Conservation (phyloP, 495 filamentous ascomycete species). For the Penicillium steckii region DNA sequence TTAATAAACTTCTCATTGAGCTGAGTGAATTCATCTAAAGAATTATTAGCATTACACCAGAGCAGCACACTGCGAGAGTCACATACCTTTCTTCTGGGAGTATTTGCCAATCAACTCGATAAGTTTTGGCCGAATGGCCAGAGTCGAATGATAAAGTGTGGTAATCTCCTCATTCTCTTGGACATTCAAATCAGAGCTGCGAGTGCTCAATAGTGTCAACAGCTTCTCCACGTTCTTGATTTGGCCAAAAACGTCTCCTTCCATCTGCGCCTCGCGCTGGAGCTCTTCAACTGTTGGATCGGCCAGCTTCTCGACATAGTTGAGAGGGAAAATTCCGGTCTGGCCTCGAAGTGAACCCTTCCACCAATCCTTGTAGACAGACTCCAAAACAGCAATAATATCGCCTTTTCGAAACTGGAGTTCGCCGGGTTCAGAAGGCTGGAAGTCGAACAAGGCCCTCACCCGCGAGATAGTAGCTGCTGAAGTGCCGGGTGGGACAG, state of each 20-base stretch:
- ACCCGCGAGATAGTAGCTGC: conserved; percentile 97
- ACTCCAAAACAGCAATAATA: conserved; percentile 95
- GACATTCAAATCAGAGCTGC: conserved; percentile 79
- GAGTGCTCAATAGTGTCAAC: conserved; percentile 90
- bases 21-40: conserved; percentile 90
- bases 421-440: conserved; percentile 89
- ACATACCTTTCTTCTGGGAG: conserved; percentile 93
- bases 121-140: conserved; percentile 92
- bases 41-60: conserved; percentile 15
- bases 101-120: conserved; percentile 99
- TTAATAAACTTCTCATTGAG: conserved; percentile 99
- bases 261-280: conserved; percentile 95
- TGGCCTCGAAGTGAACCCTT: conserved; percentile 91
- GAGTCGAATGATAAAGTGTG: conserved; percentile 86
- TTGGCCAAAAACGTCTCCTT: conserved; percentile 95
- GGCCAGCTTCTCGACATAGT: conserved; percentile 96
- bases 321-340: conserved; percentile 96
- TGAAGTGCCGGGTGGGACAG: conserved; percentile 70
- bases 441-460: conserved; percentile 90
- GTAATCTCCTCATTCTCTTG: conserved; percentile 94
- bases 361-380: conserved; percentile 99
- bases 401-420: conserved; percentile 95
- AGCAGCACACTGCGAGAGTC: not conserved
- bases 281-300: conserved; percentile 94
- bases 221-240: conserved; percentile 99